Evolutionary conservation across 2,329 filamentous ascomycete genomes (phyloP).

Genomic region (Penicillium sp.): DNA sequence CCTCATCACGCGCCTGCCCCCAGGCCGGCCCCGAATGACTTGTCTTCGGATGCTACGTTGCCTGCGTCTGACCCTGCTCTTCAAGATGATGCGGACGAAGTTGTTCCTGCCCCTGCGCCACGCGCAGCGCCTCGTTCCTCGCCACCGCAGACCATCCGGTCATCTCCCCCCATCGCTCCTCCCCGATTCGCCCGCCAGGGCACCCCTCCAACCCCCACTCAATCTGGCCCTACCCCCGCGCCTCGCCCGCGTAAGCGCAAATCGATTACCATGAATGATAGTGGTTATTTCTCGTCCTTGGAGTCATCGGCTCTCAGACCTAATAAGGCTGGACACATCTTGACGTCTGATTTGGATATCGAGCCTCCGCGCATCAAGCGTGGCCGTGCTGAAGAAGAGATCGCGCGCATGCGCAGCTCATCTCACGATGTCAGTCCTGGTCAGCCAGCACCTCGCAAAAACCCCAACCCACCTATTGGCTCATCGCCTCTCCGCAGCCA

Average conservation of each 20-base stretch:
- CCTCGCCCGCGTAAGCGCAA: slow-evolving; percentile 72
- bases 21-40: slow-evolving; percentile 47
- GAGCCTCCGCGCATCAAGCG: slow-evolving; percentile 80
- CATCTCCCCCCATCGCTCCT: slow-evolving; percentile 79
- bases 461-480: slow-evolving; percentile 46
- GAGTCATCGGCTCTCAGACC: slow-evolving; percentile 85
- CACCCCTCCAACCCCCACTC: slow-evolving; percentile 70
- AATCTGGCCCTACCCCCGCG: slow-evolving; percentile 63
- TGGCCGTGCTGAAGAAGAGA: slow-evolving; percentile 92
- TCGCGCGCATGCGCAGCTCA: slow-evolving; percentile 85
- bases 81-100: slow-evolving; percentile 54
- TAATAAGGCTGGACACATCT: slow-evolving; percentile 61
- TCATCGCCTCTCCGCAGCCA: slow-evolving; percentile 67
- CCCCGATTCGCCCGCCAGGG: slow-evolving; percentile 59
- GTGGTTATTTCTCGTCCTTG: slow-evolving; percentile 93
- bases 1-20: slow-evolving; percentile 18
- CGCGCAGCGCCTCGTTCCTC: slow-evolving; percentile 44
- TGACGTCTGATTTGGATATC: slow-evolving; percentile 71
- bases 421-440: slow-evolving; percentile 85
- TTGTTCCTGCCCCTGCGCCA: slow-evolving; percentile 34
- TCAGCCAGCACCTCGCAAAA: slow-evolving; percentile 43
- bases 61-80: slow-evolving; percentile 66
- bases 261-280: slow-evolving; percentile 80
- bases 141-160: slow-evolving; percentile 66
- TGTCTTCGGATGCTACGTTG: slow-evolving; percentile 76